A percentile compares a stretch with the other conserved stretches of the same genome.
phyloP scores from a whole-genome alignment of 768 basidiomycete species.

The Fomitopsis serialis region DNA sequence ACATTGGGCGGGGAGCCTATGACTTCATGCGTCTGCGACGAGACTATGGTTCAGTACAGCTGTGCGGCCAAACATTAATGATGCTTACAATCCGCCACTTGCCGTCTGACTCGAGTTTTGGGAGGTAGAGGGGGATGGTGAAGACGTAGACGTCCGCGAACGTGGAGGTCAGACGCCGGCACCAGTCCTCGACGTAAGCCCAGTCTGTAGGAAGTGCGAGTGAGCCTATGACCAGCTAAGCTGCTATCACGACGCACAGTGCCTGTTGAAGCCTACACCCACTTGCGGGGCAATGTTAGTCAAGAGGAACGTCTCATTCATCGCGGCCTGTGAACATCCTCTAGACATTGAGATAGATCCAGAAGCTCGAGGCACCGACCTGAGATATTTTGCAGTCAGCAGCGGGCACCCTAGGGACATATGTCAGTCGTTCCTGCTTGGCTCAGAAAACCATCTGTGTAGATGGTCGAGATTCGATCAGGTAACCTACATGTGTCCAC shows the following conservation, averaged over 20 bases:
- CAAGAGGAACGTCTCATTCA: conserved; percentile 94
- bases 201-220: conserved; percentile 54
- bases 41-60: neutral
- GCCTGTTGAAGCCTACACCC: conserved; percentile 94
- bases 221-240: neutral
- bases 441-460: neutral
- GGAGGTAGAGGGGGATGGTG: conserved; percentile 95
- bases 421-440: neutral
- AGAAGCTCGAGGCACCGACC: conserved; percentile 28
- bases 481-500: conserved; percentile 85
- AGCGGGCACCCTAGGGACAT: conserved; percentile 73
- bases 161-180: conserved; percentile 76
- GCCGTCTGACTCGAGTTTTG: conserved; percentile 77
- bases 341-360: neutral
- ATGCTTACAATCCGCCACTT: conserved; percentile 90
- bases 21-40: conserved; percentile 78
- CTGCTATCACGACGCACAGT: conserved; percentile 53
- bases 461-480: neutral
- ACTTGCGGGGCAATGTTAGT: conserved; percentile 99
- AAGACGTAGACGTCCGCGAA: conserved; percentile 97
- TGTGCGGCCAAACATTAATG: neutral
- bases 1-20: conserved; percentile 90
- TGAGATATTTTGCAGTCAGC: conserved; percentile 93
- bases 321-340: conserved; percentile 54
- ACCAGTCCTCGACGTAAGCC: conserved; percentile 97